These are phyloP conservation scores for Saccharomycopsis fermentans DNA, from an alignment of 805 yeast genomes.

Conservation along the genomic window DNA sequence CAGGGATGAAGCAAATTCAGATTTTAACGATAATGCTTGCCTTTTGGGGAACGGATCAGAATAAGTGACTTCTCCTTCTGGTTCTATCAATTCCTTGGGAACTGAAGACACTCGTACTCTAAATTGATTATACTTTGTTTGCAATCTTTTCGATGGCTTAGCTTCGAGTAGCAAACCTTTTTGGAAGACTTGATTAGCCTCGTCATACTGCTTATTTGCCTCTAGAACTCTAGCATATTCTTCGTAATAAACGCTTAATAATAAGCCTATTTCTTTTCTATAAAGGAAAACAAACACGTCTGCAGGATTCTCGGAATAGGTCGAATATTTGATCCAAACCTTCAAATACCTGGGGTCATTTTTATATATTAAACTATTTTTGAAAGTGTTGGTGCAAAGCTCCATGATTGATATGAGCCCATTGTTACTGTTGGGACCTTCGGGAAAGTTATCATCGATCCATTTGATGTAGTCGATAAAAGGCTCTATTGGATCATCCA, in stretches of 20 bases:
- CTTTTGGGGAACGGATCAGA: constrained; percentile 16
- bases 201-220: constrained; percentile 32
- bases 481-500: constrained; percentile 77
- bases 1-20: constrained; percentile 2
- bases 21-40: constrained; percentile 10
- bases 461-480: constrained; percentile 69
- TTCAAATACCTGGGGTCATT: constrained; percentile 75
- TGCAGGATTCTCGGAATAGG: constrained; percentile 55
- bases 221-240: constrained; percentile 63
- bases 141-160: constrained; percentile 47
- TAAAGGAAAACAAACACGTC: constrained; percentile 65
- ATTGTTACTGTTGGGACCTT: constrained; percentile 46
- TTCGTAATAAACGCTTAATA: constrained; percentile 65
- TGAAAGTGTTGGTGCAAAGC: constrained; percentile 58
- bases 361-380: constrained; percentile 55
- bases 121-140: constrained; percentile 36
- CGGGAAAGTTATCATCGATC: constrained; percentile 57
- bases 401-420: constrained; percentile 60
- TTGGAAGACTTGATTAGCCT: constrained; percentile 51
- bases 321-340: constrained; percentile 74
- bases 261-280: constrained; percentile 58
- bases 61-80: constrained; percentile 14
- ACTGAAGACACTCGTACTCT: constrained; percentile 28
- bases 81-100: constrained; percentile 19
- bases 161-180: constrained; percentile 54